Base-by-base conservation (phyloP, 345 rosid genomes). In the Syzygium aromaticum region DNA sequence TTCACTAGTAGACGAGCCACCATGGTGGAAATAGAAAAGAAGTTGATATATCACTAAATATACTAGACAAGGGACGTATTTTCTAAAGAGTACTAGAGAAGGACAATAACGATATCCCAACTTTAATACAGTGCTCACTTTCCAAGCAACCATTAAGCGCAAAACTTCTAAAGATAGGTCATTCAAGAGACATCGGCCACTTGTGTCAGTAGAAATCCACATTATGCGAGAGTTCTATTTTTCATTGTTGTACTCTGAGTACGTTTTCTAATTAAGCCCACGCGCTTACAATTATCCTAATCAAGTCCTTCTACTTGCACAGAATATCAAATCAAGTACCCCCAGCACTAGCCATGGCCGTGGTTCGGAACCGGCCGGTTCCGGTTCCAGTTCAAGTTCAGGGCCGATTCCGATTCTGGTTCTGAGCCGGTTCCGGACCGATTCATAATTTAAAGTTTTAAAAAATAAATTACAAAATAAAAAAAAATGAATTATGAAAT, bases 21-120 rank as follows among this genome's bases (percentile, higher is more conserved):
- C 1, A 1, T 1, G 78, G 38, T 9, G 3, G 14, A 73, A 67
- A 73, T 38, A 19, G 49, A 17, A 33, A 33, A 33, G 4, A 73
- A 33, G 46, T 67, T 9, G 8, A 17, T 22, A 33, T 0, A 5
- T 33, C 80, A 8, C 46, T 19, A 67, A 25, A 67, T 73, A 33
- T 73, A 73, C 7, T 33, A 33, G 7, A 19, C 46, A 9, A 33
- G 25, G 49, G 80, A 73, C 46, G 8, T 19, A 9, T 30, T 67
- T 67, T 67, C 6, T 16, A 17, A 30, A 30, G 12, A 30, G 78
- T 28, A 0, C 0, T 0, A 30, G 40, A 30, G 9, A 67, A 0
- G 23, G 5, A 67, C 17, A 10, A 17, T 8, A 16, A 30, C 0
- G 0, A 1, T 30, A 67, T 3, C 2, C 4, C 6, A 30, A 33